A percentile compares a stretch with the other conserved stretches of the same genome.
Conservation (phyloP, 1,284 basidiomycete genomes). For the Cystobasidium sp. region DNA sequence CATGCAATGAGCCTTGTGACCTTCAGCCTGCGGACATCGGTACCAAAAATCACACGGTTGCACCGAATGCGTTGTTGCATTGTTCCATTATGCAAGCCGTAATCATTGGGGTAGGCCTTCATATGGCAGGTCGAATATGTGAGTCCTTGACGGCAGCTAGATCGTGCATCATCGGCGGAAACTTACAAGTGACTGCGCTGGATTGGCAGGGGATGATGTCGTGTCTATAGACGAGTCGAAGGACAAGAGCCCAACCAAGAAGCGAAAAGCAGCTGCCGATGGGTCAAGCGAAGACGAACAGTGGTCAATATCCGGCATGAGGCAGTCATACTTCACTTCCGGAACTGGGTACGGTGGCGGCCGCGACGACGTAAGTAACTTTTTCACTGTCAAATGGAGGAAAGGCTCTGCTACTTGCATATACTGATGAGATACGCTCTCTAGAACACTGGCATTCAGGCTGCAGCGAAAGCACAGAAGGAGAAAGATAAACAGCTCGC, state of each 20-base stretch:
- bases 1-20: slow-evolving; percentile 74
- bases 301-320: slow-evolving; percentile 58
- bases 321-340: slow-evolving; percentile 35
- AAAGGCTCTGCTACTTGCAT: too few relatives aligned
- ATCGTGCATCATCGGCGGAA: not conserved
- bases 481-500: slow-evolving; percentile 73
- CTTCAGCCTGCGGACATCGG: not conserved
- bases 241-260: slow-evolving; percentile 44
- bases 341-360: slow-evolving; percentile 83
- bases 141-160: slow-evolving; percentile 28
- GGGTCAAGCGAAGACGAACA: not conserved
- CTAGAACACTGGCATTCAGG: slow-evolving; percentile 75
- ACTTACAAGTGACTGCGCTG: not conserved
- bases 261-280: slow-evolving; percentile 60
- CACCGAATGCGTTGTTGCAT: slow-evolving; percentile 73
- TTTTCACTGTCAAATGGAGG: slow-evolving; percentile 37
- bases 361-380: slow-evolving; percentile 73
- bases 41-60: slow-evolving; percentile 38
- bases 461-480: slow-evolving; percentile 72
- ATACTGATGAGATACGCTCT: slow-evolving; percentile 28
- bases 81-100: slow-evolving; percentile 72
- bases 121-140: slow-evolving; percentile 74
- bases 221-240: not conserved
- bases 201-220: slow-evolving; percentile 29
- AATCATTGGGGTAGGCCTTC: slow-evolving; percentile 79